Conservation (phyloP, 2,329 filamentous ascomycete genomes). For the Ascochyta lentis region DNA sequence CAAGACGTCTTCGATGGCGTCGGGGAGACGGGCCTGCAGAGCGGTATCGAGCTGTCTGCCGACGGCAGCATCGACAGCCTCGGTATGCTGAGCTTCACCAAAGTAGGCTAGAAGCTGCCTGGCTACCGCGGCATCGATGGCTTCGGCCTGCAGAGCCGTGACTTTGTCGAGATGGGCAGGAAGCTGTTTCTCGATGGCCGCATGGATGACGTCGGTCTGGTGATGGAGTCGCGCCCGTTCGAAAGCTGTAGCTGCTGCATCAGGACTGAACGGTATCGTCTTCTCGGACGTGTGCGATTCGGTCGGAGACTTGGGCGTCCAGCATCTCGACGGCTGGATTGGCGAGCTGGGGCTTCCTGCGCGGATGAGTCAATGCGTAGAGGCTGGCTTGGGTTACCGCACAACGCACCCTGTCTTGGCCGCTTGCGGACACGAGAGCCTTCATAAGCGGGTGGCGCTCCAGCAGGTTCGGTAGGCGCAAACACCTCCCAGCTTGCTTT, state of each 20-base stretch:
- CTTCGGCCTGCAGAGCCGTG: neutral
- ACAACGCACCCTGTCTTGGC: conserved; percentile 11
- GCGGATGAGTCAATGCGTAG: neutral
- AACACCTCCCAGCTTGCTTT: conserved; percentile 20
- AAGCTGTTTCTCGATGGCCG: neutral
- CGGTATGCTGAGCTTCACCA: no score
- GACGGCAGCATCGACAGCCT: no score
- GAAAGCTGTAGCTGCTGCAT: conserved; percentile 5
- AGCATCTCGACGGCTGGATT: neutral
- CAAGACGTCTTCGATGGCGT: no score
- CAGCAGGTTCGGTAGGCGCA: conserved; percentile 7
- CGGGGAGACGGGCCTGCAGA: no score
- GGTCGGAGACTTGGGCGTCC: conserved; percentile 1
- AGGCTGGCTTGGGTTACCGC: neutral
- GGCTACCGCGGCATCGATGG: no score
- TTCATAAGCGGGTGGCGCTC: conserved; percentile 20
- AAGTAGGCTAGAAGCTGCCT: no score
- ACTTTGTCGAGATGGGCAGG: neutral
- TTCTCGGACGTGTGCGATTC: conserved; percentile 16
- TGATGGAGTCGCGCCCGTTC: neutral
- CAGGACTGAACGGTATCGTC: conserved; percentile 16
- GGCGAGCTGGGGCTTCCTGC: conserved; percentile 7
- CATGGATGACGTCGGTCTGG: conserved; percentile 2
- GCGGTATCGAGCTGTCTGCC: no score
- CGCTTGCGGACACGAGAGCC: conserved; percentile 8